Evolutionary conservation across 345 rosid genomes (phyloP), one percentile per base, ranked within the genome.

Genomic region (Eucalyptus curtisii): DNA sequence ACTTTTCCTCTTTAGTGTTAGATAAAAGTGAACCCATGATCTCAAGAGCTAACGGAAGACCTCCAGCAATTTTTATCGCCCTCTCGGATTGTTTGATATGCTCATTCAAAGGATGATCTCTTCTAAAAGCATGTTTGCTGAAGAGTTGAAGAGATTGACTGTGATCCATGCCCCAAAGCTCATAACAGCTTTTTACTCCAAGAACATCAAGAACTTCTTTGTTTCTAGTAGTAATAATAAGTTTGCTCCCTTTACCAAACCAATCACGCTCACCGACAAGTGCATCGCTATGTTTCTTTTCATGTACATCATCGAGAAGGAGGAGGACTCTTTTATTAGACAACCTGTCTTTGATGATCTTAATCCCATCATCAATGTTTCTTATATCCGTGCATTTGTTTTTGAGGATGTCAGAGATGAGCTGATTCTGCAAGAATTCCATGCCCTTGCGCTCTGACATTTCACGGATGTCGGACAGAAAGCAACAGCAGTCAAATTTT

Each of bases 351-450:
- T 13, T 7, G 2, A 61, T 61, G 0, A 1, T 57, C 0, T 30
- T 0, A 13, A 7, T 61, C 5, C 19, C 71, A 3, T 61, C 10
- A 3, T 13, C 71, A 30, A 13, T 13, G 16, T 30, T 7, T 13
- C 0, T 61, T 61, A n/a, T 61, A 4, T 61, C 5, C 1, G 1
- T 2, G 0, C 4, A 7, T 6, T 61, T 7, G 1, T 1, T 4
- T 2, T 61, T 61, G 0, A 61, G 71, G 33, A 61, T 61, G 16
- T 3, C 2, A 0, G 9, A 6, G 33, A 61, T 61, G 33, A 61
- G 68, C 3, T 61, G 19, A 2, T 13, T 1, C 1, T 13, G 71
- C 17, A 61, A 30, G 17, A 0, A 7, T 2, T 7, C 2, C 30
- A 61, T 13, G 71, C 71, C 33, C 3, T 61, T 13, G 9, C 0